Percentiles rank a stretch among this genome's conserved stretches.
Conservation (phyloP, 495 filamentous ascomycete species). For the Cladorrhinum samala region DNA sequence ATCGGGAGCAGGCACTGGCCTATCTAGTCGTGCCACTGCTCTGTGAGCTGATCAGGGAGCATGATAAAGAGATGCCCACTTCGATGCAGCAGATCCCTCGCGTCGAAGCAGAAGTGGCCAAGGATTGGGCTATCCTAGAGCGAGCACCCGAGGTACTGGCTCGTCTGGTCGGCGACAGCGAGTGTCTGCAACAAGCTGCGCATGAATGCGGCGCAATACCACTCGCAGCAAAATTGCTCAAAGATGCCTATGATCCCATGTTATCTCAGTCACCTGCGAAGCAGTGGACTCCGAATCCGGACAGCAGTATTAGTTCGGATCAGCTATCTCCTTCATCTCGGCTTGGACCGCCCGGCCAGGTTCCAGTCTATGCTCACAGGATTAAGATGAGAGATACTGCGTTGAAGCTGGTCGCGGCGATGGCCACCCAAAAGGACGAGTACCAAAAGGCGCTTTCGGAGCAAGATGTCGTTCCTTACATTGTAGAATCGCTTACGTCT, state of each 20-base stretch:
- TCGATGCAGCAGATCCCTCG: slow-evolving; percentile 21
- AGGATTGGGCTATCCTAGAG: slow-evolving; percentile 54
- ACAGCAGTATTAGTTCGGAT: slow-evolving; percentile 10
- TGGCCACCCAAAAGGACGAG: slow-evolving; percentile 75
- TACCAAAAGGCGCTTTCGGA: slow-evolving; percentile 80
- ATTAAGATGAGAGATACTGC: slow-evolving; percentile 71
- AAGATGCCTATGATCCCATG: slow-evolving; percentile 53
- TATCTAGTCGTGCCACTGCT: slow-evolving; percentile 67
- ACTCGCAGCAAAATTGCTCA: slow-evolving; percentile 67
- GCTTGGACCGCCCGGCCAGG: slow-evolving; percentile 58
- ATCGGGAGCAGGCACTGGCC: slow-evolving; percentile 54
- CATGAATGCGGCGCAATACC: slow-evolving; percentile 72
- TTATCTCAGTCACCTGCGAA: slow-evolving; percentile 31
- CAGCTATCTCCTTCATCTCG: slow-evolving; percentile 25
- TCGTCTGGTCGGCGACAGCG: slow-evolving; percentile 68
- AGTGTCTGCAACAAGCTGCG: slow-evolving; percentile 71
- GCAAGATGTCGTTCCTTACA: slow-evolving; percentile 67
- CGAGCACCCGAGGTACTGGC: slow-evolving; percentile 69
- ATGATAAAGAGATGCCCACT: slow-evolving; percentile 34
- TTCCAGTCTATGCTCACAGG: slow-evolving; percentile 60
- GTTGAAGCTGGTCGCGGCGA: slow-evolving; percentile 69
- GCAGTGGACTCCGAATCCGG: slow-evolving; percentile 38
- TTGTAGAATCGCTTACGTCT: slow-evolving; percentile 75
- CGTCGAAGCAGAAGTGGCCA: slow-evolving; percentile 31
- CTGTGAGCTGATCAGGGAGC: slow-evolving; percentile 60